Evolutionary conservation across 169 alveolate genomes (phyloP), one percentile per base, ranked within the genome.

Genomic region (Theileria annulata): DNA sequence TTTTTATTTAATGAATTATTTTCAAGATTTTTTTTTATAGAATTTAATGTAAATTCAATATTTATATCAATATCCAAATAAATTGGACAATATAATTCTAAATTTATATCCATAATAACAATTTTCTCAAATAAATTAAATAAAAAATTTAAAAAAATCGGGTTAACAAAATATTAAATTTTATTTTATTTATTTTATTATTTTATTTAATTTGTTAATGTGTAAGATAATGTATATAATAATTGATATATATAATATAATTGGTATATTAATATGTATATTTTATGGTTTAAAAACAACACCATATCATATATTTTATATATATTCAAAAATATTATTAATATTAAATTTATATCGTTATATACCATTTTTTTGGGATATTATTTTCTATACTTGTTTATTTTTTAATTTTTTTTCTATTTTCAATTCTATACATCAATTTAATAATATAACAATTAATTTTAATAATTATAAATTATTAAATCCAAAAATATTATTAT

Each of bases 1-100:
- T 91, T 91, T 70, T 83, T 87, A 0, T 68, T 71, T 0, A 56
- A 74, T 75, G 67, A 87, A 42, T 86, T 76, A 42, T 88, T 88
- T 60, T 91, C 94, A 21, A 91, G 75, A 58, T 91, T 80, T 31
- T 84, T 74, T n/a, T 72, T 80, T n/a, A 90, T 75, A 28, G 75
- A 68, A 35, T 75, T 54, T 47, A 82, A 30, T n/a, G 86, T 49
- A 10, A 56, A 33, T 56, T 75, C 85, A 31, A 71, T n/a, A 30
- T 62, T 33, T 15, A 49, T 42, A 62, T 67, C 88, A 56, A 82
- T 33, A 59, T 75, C 88, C 68, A 74, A 12, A 42, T 47, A 82
- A 64, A 82, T 82, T 28, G 88, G 80, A 70, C 88, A 82, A 28
- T 59, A 66, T 19, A 73, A 54, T 27, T 82, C 88, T 2, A 80